phyloP scores from a whole-genome alignment of 2,329 filamentous ascomycete genomes.

The Piedraia hortae region DNA sequence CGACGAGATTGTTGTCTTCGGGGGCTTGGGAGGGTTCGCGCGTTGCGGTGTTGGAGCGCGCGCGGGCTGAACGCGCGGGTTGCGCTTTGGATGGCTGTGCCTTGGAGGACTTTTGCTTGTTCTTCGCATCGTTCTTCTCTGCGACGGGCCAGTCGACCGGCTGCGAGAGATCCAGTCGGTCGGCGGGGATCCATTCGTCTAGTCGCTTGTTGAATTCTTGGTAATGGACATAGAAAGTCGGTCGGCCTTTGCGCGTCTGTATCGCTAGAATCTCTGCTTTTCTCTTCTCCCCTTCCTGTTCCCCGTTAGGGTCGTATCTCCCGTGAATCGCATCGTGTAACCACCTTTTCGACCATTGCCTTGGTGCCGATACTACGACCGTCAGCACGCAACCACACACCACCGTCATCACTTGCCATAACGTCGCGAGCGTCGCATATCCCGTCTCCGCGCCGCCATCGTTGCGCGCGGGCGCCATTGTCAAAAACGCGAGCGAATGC shows the following conservation, averaged over 20 bases:
- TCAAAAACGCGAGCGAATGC: too few species aligned
- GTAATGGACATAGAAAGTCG: constrained; percentile 88
- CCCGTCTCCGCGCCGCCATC: constrained; percentile 60
- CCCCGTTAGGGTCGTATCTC: too few species aligned
- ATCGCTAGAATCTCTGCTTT: constrained; percentile 95
- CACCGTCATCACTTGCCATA: constrained; percentile 30
- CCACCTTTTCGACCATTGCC: constrained; percentile 44
- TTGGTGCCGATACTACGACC: constrained; percentile 33
- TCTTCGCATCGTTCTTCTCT: constrained; percentile 71
- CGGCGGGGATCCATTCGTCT: constrained; percentile 65
- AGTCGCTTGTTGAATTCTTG: constrained; percentile 89
- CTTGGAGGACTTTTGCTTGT: constrained; percentile 33
- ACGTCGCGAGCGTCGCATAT: constrained; percentile 57
- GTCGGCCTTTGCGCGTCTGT: constrained; percentile 61
- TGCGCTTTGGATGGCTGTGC: constrained; percentile 13
- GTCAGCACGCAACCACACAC: constrained; percentile 2
- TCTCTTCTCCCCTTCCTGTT: constrained; percentile 49
- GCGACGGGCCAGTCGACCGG: constrained; percentile 93
- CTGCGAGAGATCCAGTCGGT: constrained; percentile 58
- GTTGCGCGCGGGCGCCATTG: too few species aligned
- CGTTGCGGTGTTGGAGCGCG: constrained; percentile 17
- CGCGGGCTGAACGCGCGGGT: too few species aligned
- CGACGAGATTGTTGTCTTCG: constrained; percentile 24
- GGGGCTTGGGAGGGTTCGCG: constrained; percentile 14
- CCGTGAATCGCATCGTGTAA: constrained; percentile 2